A percentile compares a stretch with the other conserved stretches of the same genome.
Evolutionary conservation across 371 early-diverging fungal genomes (phyloP).

Genomic region (Mucor plumbeus): DNA sequence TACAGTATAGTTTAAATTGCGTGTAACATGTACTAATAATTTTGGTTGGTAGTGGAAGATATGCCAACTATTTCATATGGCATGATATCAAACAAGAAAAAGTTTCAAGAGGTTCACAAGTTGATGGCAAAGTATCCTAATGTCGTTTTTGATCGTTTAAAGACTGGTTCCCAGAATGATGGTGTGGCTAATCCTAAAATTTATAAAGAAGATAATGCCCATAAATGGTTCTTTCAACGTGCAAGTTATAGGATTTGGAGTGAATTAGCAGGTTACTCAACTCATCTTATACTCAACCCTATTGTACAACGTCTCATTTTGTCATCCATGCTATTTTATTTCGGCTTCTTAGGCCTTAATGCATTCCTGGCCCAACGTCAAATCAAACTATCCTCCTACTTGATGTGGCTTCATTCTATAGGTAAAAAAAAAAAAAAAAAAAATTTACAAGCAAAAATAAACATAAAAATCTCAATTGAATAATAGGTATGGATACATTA

Average conservation of each 20-base stretch:
- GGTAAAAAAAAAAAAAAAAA: not conserved
- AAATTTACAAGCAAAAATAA: not conserved
- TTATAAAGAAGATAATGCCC: constrained; percentile 15
- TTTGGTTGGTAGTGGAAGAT: constrained; percentile 20
- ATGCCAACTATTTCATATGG: constrained; percentile 15
- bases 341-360: constrained; percentile 17
- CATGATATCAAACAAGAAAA: constrained; percentile 22
- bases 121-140: constrained; percentile 34
- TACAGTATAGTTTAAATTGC: not conserved
- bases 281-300: constrained; percentile 36
- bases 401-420: constrained; percentile 20
- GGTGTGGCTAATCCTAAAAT: not conserved
- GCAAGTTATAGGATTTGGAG: constrained; percentile 30
- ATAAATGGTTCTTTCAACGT: constrained; percentile 29
- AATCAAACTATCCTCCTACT: constrained; percentile 19
- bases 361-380: constrained; percentile 37
- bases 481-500: constrained; percentile 11
- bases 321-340: constrained; percentile 7
- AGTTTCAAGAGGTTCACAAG: constrained; percentile 34
- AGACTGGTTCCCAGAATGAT: constrained; percentile 6
- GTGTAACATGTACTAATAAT: not conserved
- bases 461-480: not conserved
- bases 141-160: constrained; percentile 30
- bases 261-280: constrained; percentile 28
- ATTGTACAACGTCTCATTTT: constrained; percentile 21